Evolutionary conservation across 2,329 filamentous ascomycete genomes (phyloP), one percentile per base, ranked within the genome.

Genomic region (Aspergillus sp.): DNA sequence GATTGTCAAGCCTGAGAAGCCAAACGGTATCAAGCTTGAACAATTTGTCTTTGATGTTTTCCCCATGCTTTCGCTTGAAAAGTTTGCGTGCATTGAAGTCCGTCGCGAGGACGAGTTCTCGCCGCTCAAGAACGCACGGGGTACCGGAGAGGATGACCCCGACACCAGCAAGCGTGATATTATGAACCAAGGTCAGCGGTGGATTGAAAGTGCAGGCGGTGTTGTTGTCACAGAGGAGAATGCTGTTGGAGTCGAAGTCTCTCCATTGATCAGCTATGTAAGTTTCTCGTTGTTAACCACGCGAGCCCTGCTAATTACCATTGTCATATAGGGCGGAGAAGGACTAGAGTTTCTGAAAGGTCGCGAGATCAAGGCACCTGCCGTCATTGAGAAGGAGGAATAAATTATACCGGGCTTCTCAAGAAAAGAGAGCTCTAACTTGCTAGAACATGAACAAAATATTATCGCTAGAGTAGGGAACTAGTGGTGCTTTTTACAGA

Each of bases 41-140:
- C 95, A 98, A 80, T 99, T 98, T 72, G 93, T 99, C 64, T 99
- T 99, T 75, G 95, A 99, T 76, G 95, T 96, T 74, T 99, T 99
- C 85, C 93, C 94, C 64, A 86, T 94, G 83, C 83, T 96, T 56
- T 82, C 89, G 19, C 87, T 99, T 66, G 85, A 89, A 68, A 93
- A 96, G 81, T 99, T 99, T 74, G 95, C 93, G 25, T 96, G 89
- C 79, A 90, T 98, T 81, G 95, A 99, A 81, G 95, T 99, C 56
- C 92, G 89, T 78, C 92, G 95, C 64, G 93, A 97, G 82, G 95
- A 99, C 70, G 95, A 99, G 81, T 99, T 99, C 82, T 97, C 93
- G 30, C 95, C 95, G 4, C 83, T 99, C 68, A 99, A 99, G 88
- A 99, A 99, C 74, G 87, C 87, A 11, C 85, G 83, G 65, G 92